phyloP scores from a whole-genome alignment of 345 rosid species.

The Rubroshorea leprosula region DNA sequence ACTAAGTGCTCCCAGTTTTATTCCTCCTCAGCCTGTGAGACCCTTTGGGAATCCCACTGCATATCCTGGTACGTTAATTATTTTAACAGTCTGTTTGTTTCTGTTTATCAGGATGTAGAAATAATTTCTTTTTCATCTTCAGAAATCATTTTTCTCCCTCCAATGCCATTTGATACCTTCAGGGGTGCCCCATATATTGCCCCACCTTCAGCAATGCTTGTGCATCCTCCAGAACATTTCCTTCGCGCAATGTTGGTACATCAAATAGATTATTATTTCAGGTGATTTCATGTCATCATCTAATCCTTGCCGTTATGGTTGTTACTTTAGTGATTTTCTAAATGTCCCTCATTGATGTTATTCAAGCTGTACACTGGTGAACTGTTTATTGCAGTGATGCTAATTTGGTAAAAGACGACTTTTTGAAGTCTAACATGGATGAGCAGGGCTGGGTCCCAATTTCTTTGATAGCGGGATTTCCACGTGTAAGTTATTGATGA shows the following conservation, averaged over 20 bases:
- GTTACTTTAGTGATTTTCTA: background rate
- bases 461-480: constrained; percentile 47
- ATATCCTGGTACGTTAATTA: constrained; percentile 32
- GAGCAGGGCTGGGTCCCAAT: constrained; percentile 49
- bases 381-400: constrained; percentile 37
- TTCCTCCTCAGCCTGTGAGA: constrained; percentile 25
- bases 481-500: constrained; percentile 34
- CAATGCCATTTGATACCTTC: constrained; percentile 37
- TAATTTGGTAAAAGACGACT: constrained; percentile 45
- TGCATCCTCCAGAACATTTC: constrained; percentile 32
- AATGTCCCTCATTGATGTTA: background rate
- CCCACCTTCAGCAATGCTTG: constrained; percentile 27
- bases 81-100: background rate
- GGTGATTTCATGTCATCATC: constrained; percentile 22
- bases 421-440: constrained; percentile 51
- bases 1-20: constrained; percentile 23
- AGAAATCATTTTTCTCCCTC: constrained; percentile 33
- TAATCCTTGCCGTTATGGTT: background rate
- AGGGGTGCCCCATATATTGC: constrained; percentile 33
- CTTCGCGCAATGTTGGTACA: constrained; percentile 28
- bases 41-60: constrained; percentile 34
- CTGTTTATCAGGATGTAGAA: constrained; percentile 1
- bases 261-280: constrained; percentile 70
- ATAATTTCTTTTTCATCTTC: constrained; percentile 13
- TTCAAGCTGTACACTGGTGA: constrained; percentile 1